Evolutionary conservation across 1,284 basidiomycete species (phyloP), one percentile per base, ranked within the genome.

Genomic region (Cryptococcus jaspeensis): DNA sequence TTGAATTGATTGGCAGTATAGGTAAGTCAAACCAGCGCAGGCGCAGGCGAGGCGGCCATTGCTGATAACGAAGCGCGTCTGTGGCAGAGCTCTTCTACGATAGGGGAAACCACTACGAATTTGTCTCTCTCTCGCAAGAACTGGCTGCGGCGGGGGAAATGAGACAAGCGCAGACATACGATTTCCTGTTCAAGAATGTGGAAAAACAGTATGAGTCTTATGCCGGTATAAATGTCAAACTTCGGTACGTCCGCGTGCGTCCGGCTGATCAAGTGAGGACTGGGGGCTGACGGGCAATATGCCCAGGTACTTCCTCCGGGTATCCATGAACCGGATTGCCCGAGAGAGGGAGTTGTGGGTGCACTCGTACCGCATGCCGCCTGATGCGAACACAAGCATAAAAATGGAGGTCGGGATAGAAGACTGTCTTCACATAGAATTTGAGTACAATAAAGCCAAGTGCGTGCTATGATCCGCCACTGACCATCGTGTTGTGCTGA

Each of bases 341-440:
- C 94, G 96, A 76, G 95, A 99, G 78, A 86, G 83, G 70, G 95
- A 98, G 64, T 76, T 98, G 35, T 99, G 94, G 94, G 96, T 99
- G 2, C 95, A 99, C 75, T 95, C 91, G 11, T 99, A 90, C 81
- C 88, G 94, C 40, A 96, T 97, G 90, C 95, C 95, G 2, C 93
- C 95, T 55, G 96, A 99, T 74, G 89, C 85, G 66, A 98, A 96
- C 79, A 95, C 94, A 73, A 89, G 91, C 36, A 97, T 98, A 80
- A 98, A 96, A 83, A 99, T 99, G 96, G 95, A 99, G 78, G 96
- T 99, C 38, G 95, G 95, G 16, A 98, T 99, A 61, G 95, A 98
- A 74, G 95, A 99, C 74, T 98, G 95, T 77, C 79, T 98, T 66
- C 95, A 99, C 75, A 99, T 99, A 71, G 95, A 99, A 78, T 98